Evolutionary conservation across 768 basidiomycete species (phyloP).

Genomic region (Tulasnella calospora): DNA sequence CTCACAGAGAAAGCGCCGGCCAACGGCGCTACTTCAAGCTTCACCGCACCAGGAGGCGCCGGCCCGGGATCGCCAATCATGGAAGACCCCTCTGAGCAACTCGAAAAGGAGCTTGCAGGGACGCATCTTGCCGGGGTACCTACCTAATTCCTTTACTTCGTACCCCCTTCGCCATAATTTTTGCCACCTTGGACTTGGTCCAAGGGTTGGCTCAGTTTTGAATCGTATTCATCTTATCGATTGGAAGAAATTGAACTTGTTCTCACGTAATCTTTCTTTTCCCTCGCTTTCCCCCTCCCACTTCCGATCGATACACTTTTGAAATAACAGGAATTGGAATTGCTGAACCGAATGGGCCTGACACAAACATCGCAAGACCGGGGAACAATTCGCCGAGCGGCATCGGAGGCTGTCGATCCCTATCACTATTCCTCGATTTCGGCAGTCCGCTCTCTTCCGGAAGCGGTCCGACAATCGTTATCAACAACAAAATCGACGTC

Average conservation of each 20-base stretch:
- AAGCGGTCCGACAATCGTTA: background rate
- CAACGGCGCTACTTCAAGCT: conserved; percentile 67
- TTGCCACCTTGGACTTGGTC: background rate
- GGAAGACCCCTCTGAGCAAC: conserved; percentile 79
- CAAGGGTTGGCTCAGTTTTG: background rate
- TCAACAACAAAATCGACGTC: background rate
- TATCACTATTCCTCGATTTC: background rate
- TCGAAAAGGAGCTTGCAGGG: conserved; percentile 80
- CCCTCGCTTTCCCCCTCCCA: conserved; percentile 30
- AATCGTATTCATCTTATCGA: background rate
- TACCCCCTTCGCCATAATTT: background rate
- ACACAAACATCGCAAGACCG: background rate
- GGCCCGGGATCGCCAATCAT: conserved; percentile 48
- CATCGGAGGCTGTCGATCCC: background rate
- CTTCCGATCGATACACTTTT: conserved; percentile 26
- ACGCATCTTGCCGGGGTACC: conserved; percentile 24
- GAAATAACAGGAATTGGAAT: conserved; percentile 27
- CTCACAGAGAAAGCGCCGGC: conserved; percentile 55
- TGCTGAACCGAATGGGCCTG: conserved; percentile 20
- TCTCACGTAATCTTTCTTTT: conserved; percentile 20
- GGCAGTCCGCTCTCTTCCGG: background rate
- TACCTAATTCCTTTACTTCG: conserved; percentile 4
- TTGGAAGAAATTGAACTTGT: conserved; percentile 13
- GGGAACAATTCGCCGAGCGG: background rate
- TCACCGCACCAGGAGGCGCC: conserved; percentile 42